phyloP scores from a whole-genome alignment of 192 early-diverging fungal species.

The Diversispora epigaea region DNA sequence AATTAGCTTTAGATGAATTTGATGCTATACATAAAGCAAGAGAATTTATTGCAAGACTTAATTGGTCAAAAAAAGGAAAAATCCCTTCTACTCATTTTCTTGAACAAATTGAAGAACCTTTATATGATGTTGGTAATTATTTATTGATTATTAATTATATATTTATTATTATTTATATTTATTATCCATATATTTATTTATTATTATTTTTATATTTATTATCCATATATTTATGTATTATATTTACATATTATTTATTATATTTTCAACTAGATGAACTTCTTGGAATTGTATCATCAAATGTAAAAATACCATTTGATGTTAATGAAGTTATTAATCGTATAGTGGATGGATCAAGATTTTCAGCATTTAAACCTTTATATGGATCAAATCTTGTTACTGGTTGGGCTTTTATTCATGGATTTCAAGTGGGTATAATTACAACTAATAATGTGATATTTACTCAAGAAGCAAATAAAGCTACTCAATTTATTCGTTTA shows the following conservation, averaged over 20 bases:
- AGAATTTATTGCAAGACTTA: slow-evolving; percentile 58
- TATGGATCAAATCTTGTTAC: slow-evolving; percentile 65
- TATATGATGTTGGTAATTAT: slow-evolving; percentile 50
- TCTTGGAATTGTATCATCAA: slow-evolving; percentile 63
- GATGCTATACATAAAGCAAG: slow-evolving; percentile 65
- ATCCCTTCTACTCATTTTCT: slow-evolving; percentile 48
- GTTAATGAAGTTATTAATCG: slow-evolving; percentile 65
- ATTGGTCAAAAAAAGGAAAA: slow-evolving; percentile 56
- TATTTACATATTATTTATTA: not conserved
- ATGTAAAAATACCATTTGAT: slow-evolving; percentile 65
- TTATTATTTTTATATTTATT: slow-evolving; percentile 4
- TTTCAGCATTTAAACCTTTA: slow-evolving; percentile 63
- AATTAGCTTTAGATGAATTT: slow-evolving; percentile 59
- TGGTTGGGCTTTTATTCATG: slow-evolving; percentile 66
- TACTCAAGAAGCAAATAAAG: slow-evolving; percentile 65
- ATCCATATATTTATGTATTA: not conserved
- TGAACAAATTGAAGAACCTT: slow-evolving; percentile 55
- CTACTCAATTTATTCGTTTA: slow-evolving; percentile 67
- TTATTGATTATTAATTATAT: too few species aligned
- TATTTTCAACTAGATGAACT: slow-evolving; percentile 50
- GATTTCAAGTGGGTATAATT: slow-evolving; percentile 65
- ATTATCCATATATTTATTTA: not conserved
- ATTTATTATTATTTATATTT: not conserved
- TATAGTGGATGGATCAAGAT: slow-evolving; percentile 65
- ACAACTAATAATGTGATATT: slow-evolving; percentile 67